Percentiles rank a stretch among this genome's conserved stretches.
Evolutionary conservation across 2,329 filamentous ascomycete species (phyloP).

Genomic region (Zasmidium angulare): DNA sequence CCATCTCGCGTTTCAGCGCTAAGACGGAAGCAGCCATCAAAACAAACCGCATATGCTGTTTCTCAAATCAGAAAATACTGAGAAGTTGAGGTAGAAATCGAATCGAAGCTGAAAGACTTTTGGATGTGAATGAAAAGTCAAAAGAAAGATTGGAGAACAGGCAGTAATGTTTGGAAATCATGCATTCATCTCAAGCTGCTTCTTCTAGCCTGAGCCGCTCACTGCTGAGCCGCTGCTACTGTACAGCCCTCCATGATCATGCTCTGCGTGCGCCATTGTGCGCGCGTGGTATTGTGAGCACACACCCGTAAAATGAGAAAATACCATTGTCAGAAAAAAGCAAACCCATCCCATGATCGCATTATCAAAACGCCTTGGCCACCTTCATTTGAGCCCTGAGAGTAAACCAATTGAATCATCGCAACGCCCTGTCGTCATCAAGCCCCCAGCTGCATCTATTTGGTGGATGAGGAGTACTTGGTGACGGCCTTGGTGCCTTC

Average conservation of each 20-base stretch:
- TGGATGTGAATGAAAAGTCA: background rate
- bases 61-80: background rate
- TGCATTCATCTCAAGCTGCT: slow-evolving; percentile 35
- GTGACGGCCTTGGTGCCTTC: slow-evolving; percentile 99
- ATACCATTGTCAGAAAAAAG: slow-evolving; percentile 27
- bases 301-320: slow-evolving; percentile 21
- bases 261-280: slow-evolving; percentile 22
- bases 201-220: slow-evolving; percentile 25
- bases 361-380: slow-evolving; percentile 55
- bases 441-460: slow-evolving; percentile 71
- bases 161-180: slow-evolving; percentile 29
- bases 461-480: slow-evolving; percentile 99
- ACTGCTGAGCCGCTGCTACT: slow-evolving; percentile 33
- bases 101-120: background rate
- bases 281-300: slow-evolving; percentile 32
- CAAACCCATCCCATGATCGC: slow-evolving; percentile 51
- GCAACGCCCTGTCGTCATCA: slow-evolving; percentile 43
- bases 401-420: slow-evolving; percentile 38
- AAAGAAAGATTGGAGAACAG: slow-evolving; percentile 7
- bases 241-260: slow-evolving; percentile 31
- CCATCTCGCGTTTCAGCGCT: background rate
- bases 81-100: background rate
- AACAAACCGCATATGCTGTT: background rate
- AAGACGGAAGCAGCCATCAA: background rate
- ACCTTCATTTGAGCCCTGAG: slow-evolving; percentile 24